phyloP scores from a whole-genome alignment of 768 basidiomycete species.

The Polyporus arcularius region DNA sequence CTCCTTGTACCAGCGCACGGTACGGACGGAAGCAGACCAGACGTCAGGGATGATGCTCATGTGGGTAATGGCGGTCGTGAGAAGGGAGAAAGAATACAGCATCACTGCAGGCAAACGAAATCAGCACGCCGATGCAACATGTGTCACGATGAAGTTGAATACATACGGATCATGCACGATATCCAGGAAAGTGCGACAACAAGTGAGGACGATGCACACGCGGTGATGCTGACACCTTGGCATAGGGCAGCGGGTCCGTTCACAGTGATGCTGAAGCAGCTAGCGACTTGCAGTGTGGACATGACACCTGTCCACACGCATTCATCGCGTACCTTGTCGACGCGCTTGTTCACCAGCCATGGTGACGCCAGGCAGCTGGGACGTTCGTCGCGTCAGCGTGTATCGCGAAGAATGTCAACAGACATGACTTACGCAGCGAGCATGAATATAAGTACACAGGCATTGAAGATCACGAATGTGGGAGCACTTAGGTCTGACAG shows the following conservation, averaged over 20 bases:
- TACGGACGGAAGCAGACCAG: slow-evolving; percentile 54
- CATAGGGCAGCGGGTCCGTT: slow-evolving; percentile 43
- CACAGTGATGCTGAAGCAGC: slow-evolving; percentile 49
- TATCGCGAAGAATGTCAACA: not conserved
- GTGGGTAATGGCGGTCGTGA: slow-evolving; percentile 50
- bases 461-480: slow-evolving; percentile 50
- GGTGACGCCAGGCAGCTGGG: slow-evolving; percentile 34
- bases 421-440: slow-evolving; percentile 32
- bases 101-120: slow-evolving; percentile 37
- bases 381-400: not conserved
- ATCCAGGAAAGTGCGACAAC: slow-evolving; percentile 33
- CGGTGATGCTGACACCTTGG: slow-evolving; percentile 22
- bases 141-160: no score
- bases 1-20: slow-evolving; percentile 58
- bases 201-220: slow-evolving; percentile 32
- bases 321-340: slow-evolving; percentile 47
- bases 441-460: slow-evolving; percentile 36
- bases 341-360: slow-evolving; percentile 36
- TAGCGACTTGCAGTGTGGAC: slow-evolving; percentile 52
- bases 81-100: slow-evolving; percentile 56
- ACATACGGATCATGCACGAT: slow-evolving; percentile 31
- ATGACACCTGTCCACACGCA: slow-evolving; percentile 56
- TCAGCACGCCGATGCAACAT: not conserved
- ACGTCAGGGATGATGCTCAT: slow-evolving; percentile 42
- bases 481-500: slow-evolving; percentile 47